These are phyloP conservation scores for Quercus robur DNA, from an alignment of 306 rosid genomes.

Conservation along the genomic window DNA sequence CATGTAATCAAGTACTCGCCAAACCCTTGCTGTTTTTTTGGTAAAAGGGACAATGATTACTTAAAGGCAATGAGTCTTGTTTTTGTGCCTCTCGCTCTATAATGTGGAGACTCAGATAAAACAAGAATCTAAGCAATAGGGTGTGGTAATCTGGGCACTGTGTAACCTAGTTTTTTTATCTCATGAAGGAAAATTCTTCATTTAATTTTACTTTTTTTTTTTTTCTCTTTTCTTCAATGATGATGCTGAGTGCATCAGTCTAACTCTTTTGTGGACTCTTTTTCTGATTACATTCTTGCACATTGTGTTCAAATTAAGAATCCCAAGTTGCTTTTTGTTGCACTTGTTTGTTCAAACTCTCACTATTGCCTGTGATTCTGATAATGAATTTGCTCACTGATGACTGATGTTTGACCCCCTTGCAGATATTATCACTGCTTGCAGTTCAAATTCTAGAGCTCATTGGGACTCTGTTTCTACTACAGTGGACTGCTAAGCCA, in stretches of 20 bases:
- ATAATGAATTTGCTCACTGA: neutral
- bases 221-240: neutral
- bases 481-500: slow-evolving; percentile 63
- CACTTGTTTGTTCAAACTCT: neutral
- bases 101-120: neutral
- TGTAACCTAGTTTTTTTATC: neutral
- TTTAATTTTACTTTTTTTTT: neutral
- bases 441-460: slow-evolving; percentile 62
- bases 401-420: too few species aligned
- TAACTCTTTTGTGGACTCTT: neutral
- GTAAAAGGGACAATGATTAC: neutral
- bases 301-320: neutral
- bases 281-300: neutral
- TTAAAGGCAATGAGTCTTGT: neutral
- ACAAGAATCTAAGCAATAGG: neutral
- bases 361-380: neutral
- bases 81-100: neutral
- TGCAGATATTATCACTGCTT: slow-evolving; percentile 67
- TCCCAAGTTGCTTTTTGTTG: neutral
- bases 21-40: neutral
- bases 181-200: neutral
- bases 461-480: slow-evolving; percentile 43
- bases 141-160: neutral
- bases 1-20: neutral
- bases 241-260: neutral